phyloP scores from a whole-genome alignment of 345 rosid genomes.

The Lepidium didymum region DNA sequence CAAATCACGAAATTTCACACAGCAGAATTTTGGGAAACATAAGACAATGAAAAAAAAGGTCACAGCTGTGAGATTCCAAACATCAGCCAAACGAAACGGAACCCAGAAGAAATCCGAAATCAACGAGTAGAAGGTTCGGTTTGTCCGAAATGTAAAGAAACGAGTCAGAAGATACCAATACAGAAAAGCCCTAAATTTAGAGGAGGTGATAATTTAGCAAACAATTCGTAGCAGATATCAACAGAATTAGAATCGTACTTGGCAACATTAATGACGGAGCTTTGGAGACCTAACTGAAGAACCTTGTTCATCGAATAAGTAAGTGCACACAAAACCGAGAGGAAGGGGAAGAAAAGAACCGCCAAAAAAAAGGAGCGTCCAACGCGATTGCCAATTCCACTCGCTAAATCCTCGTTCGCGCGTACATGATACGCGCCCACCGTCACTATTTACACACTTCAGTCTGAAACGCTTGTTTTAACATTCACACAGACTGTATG shows the following conservation, averaged over 20 bases:
- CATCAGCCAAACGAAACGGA: background rate
- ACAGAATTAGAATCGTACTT: constrained; percentile 26
- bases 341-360: constrained; percentile 8
- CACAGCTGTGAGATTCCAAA: constrained; percentile 5
- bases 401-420: background rate
- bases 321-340: background rate
- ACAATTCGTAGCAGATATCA: background rate
- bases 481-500: background rate
- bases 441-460: background rate
- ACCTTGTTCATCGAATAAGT: constrained; percentile 31
- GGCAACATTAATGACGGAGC: constrained; percentile 28
- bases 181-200: background rate
- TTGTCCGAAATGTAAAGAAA: background rate
- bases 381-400: background rate
- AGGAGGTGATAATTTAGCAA: background rate
- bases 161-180: background rate
- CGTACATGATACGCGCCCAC: background rate
- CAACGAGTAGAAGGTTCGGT: background rate
- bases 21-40: background rate
- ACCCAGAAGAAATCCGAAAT: background rate
- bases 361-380: constrained; percentile 8
- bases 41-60: background rate
- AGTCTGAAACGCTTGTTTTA: background rate
- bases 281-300: constrained; percentile 35
- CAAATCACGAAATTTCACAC: background rate